Evolutionary conservation across 2,329 filamentous ascomycete species (phyloP), one percentile per base, ranked within the genome.

Genomic region (Colletotrichum sp.): DNA sequence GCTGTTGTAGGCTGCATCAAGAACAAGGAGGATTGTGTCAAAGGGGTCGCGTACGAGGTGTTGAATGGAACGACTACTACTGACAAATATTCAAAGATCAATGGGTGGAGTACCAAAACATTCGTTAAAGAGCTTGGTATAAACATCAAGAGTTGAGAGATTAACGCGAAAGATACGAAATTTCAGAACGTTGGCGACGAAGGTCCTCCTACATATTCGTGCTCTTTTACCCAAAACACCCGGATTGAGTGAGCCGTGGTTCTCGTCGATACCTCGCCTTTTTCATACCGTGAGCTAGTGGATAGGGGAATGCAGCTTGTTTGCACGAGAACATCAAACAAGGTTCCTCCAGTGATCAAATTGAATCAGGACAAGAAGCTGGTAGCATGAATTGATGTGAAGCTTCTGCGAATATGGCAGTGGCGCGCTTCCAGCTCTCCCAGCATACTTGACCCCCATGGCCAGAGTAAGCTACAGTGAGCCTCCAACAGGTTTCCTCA

Each of bases 1-100:
- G 83, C 84, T 3, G 83, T 90, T 43, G 87, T 87, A 3, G 84
- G 79, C 9, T 81, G 84, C 63, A 68, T 87, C 5, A 78, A 80
- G 79, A 18, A 82, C 78, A 6, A 55, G 21, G 60, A 65, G 77
- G 4, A 74, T 7, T 82, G 82, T 66, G 81, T 80, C 6, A 24
- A 61, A 8, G 81, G 82, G 80, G 55, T 64, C 21, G 65, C 77
- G 8, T 85, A 85, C 68, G 65, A 81, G 9, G 72, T 79, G 5
- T 79, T 86, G 69, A 82, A 83, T 34, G 83, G 83, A 3, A 83
- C 82, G 9, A 83, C 67, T 2, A 16, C 16, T n/a, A 28, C 7
- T 7, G 32, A 30, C 7, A n/a, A 39, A 1, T 60, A 69, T 10
- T 16, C 32, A 14, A 61, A 28, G 30, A 10, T 21, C 1, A 70